Conservation (phyloP, 306 rosid species). For the Urtica urens region DNA sequence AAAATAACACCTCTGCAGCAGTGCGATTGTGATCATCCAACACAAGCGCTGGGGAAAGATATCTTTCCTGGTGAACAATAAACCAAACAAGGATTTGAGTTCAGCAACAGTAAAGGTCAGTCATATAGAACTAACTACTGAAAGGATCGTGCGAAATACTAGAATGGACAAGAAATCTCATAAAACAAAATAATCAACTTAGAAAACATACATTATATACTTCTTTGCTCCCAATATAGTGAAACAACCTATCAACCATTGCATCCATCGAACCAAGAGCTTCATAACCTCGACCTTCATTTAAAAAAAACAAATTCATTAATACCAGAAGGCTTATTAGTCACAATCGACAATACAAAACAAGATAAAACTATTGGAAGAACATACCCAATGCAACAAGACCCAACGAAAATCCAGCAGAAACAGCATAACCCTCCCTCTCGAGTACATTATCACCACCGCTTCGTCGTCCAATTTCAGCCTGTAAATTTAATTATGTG, state of each 20-base stretch:
- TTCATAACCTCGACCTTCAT: conserved; percentile 87
- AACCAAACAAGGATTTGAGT: conserved; percentile 9
- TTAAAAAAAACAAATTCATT: conserved; percentile 21
- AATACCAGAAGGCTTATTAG: too few relatives aligned
- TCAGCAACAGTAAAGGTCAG: conserved; percentile 10
- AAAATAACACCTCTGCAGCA: conserved; percentile 54
- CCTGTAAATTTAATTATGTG: conserved; percentile 30
- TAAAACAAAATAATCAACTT: too few relatives aligned
- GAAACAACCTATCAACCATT: conserved; percentile 66
- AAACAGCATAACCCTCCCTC: conserved; percentile 97
- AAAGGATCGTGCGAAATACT: background rate
- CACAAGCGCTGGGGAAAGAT: conserved; percentile 35
- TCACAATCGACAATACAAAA: conserved; percentile 16
- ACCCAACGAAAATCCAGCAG: conserved; percentile 93
- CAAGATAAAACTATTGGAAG: conserved; percentile 7
- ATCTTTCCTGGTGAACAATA: conserved; percentile 49
- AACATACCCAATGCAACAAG: conserved; percentile 83
- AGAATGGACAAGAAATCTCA: conserved; percentile 3
- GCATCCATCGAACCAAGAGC: conserved; percentile 73
- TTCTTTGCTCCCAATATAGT: conserved; percentile 74
- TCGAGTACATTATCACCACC: conserved; percentile 97
- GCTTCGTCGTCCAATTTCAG: conserved; percentile 89
- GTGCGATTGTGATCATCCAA: conserved; percentile 59
- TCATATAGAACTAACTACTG: conserved; percentile 12
- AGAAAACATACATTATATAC: conserved; percentile 46